These are phyloP conservation scores for Pythium insidiosum DNA, from an alignment of 352 stramenopile species.

Conservation along the genomic window DNA sequence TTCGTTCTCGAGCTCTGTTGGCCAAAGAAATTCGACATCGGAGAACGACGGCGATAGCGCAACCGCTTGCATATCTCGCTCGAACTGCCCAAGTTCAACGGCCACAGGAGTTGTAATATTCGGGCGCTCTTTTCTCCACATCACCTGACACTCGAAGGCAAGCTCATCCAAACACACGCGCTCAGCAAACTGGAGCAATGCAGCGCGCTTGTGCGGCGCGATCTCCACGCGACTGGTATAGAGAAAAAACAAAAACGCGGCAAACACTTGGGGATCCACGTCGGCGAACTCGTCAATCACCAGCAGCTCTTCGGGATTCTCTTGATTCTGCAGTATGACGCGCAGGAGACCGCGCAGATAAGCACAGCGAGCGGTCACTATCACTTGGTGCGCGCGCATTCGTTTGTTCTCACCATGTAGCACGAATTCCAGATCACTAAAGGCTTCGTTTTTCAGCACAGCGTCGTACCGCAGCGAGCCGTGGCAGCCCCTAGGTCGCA, in stretches of 20 bases:
- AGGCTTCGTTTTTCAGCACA: constrained; percentile 38
- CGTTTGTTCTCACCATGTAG: constrained; percentile 13
- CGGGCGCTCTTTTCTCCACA: constrained; percentile 34
- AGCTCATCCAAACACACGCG: constrained; percentile 47
- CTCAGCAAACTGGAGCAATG: constrained; percentile 38
- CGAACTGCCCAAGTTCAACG: constrained; percentile 32
- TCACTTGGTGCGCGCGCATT: constrained; percentile 36
- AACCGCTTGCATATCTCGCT: constrained; percentile 40
- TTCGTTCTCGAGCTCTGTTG: constrained; percentile 6
- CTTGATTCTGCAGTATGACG: constrained; percentile 16
- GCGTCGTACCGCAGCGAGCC: constrained; percentile 57
- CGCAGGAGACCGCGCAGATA: constrained; percentile 54
- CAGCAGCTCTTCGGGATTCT: constrained; percentile 13
- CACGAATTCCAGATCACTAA: constrained; percentile 48
- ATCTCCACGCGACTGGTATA: constrained; percentile 67
- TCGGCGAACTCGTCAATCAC: constrained; percentile 52
- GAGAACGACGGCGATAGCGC: constrained; percentile 33
- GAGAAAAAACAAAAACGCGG: constrained; percentile 54
- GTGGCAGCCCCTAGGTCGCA: constrained; percentile 42
- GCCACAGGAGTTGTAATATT: constrained; percentile 8
- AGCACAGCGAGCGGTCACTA: constrained; percentile 46
- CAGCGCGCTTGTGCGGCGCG: constrained; percentile 48
- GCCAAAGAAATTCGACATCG: constrained; percentile 79
- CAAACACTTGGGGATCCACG: constrained; percentile 50
- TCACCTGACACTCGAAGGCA: constrained; percentile 36